A percentile compares a stretch with the other conserved stretches of the same genome.
phyloP scores from a whole-genome alignment of 202 grass and related monocot genomes.

The Panicum virgatum region DNA sequence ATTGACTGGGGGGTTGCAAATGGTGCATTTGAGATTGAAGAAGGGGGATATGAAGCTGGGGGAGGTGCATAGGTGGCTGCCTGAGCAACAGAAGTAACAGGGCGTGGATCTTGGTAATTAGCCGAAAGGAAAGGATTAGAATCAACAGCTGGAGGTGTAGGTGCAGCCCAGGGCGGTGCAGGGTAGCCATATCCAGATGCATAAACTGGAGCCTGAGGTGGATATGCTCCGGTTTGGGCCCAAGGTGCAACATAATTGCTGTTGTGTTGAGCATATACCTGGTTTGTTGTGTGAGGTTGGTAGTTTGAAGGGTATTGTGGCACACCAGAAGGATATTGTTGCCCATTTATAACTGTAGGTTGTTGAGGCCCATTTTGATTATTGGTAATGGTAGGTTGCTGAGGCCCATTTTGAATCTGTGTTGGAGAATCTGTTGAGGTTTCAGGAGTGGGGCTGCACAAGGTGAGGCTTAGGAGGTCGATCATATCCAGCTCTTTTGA shows the following conservation, averaged over 20 bases:
- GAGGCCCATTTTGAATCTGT: slow-evolving; percentile 24
- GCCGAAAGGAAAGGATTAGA: slow-evolving; percentile 45
- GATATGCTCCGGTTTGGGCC: slow-evolving; percentile 61
- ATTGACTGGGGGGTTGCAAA: slow-evolving; percentile 26
- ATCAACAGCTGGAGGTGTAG: slow-evolving; percentile 35
- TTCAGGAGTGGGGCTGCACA: slow-evolving; percentile 55
- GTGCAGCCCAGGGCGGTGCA: slow-evolving; percentile 31
- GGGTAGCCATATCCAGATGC: slow-evolving; percentile 40
- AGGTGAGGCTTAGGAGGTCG: slow-evolving; percentile 77
- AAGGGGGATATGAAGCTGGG: slow-evolving; percentile 21
- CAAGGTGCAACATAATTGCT: slow-evolving; percentile 70
- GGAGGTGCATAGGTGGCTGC: slow-evolving; percentile 32
- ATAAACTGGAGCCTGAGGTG: slow-evolving; percentile 42
- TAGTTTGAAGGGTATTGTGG: slow-evolving; percentile 38
- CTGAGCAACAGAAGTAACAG: slow-evolving; percentile 18
- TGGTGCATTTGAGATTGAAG: slow-evolving; percentile 25
- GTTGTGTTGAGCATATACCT: slow-evolving; percentile 53
- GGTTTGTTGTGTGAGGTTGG: slow-evolving; percentile 43
- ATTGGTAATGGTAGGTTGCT: slow-evolving; percentile 28
- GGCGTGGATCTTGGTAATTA: slow-evolving; percentile 38
- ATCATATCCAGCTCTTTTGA: slow-evolving; percentile 81
- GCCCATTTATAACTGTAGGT: slow-evolving; percentile 25
- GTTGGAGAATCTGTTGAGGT: slow-evolving; percentile 37
- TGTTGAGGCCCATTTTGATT: slow-evolving; percentile 35
- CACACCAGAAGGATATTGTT: slow-evolving; percentile 40